These are phyloP conservation scores for Astragalus glycyphyllos DNA, from an alignment of 306 rosid species.

Conservation along the genomic window DNA sequence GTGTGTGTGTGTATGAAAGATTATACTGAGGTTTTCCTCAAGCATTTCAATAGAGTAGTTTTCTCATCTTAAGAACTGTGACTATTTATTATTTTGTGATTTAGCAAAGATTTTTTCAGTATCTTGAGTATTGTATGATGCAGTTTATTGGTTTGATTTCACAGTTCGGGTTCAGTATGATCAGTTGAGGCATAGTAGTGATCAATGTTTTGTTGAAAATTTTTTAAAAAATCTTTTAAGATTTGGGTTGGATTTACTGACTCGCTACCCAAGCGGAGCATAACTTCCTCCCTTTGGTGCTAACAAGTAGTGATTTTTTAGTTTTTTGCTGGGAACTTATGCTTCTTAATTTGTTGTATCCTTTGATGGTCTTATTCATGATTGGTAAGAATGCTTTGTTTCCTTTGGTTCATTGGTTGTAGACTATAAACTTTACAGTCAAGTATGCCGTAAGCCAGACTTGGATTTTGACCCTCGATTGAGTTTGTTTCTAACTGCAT, in stretches of 20 bases:
- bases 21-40: conserved; percentile 1
- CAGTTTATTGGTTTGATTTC: conserved; percentile 29
- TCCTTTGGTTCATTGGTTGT: conserved; percentile 17
- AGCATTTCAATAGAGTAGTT: not conserved
- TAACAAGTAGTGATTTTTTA: conserved; percentile 4
- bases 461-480: conserved; percentile 15
- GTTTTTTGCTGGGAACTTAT: conserved; percentile 22
- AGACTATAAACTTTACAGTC: conserved; percentile 13
- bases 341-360: conserved; percentile 32
- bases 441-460: conserved; percentile 2
- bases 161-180: conserved; percentile 17
- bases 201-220: conserved; percentile 4
- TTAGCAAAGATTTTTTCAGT: conserved; percentile 12
- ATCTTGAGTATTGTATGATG: conserved; percentile 5
- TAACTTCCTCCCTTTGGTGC: conserved; percentile 25
- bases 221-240: conserved; percentile 8
- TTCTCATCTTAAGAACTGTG: conserved; percentile 5
- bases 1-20: not conserved
- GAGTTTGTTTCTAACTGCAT: conserved; percentile 42
- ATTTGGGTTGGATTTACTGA: conserved; percentile 22
- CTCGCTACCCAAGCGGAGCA: conserved; percentile 17
- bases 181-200: conserved; percentile 9
- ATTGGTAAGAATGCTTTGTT: conserved; percentile 17
- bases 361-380: conserved; percentile 16
- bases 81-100: conserved; percentile 10